These are phyloP conservation scores for Grosmannia clavigera DNA, from an alignment of 2,329 filamentous ascomycete genomes.

Conservation along the genomic window DNA sequence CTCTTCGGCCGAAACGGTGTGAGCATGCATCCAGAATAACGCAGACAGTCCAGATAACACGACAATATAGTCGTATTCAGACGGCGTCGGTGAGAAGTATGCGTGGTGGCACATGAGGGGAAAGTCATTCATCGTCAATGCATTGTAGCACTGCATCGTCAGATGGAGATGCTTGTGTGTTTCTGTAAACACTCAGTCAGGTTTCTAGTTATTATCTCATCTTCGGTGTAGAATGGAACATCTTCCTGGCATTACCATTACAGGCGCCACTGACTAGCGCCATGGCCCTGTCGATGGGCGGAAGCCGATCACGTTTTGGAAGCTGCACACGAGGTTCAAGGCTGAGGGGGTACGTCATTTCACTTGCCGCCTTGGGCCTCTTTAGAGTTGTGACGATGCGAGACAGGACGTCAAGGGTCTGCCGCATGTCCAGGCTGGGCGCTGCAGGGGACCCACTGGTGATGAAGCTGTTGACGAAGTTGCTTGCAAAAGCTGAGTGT, in stretches of 20 bases:
- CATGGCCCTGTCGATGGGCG: background rate
- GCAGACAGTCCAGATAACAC: background rate
- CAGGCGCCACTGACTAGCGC: background rate
- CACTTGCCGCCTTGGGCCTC: background rate
- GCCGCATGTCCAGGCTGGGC: background rate
- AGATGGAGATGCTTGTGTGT: background rate
- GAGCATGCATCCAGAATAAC: background rate
- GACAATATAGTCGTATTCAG: background rate
- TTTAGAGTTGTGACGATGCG: background rate
- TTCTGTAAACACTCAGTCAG: background rate
- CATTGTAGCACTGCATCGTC: background rate
- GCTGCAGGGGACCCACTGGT: background rate
- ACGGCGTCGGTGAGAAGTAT: background rate
- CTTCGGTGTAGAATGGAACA: background rate
- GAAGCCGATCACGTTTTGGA: background rate
- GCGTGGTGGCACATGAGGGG: background rate
- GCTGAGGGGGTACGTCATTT: background rate
- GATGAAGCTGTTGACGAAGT: background rate
- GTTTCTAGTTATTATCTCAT: background rate
- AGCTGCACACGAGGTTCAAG: background rate
- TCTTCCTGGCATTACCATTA: background rate
- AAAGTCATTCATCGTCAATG: background rate
- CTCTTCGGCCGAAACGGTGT: background rate
- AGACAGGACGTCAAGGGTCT: background rate
- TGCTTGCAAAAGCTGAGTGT: background rate